Conservation (phyloP, 2,329 filamentous ascomycete genomes). For the Harringtonia lauricola region DNA sequence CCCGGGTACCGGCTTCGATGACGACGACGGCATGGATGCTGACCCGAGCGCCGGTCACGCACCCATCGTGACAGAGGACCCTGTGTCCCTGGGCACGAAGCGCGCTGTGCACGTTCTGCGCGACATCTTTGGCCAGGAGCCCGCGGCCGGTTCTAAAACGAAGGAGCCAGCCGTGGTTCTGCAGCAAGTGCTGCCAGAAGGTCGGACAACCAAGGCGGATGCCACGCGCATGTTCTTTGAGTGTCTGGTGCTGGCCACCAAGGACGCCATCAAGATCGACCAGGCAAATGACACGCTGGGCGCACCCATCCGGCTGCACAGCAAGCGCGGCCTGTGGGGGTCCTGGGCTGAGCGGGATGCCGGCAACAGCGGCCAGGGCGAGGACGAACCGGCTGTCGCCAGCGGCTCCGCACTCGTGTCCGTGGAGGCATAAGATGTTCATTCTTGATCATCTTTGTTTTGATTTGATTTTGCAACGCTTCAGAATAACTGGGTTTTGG, state of each 20-base stretch:
- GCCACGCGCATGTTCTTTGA: conserved; percentile 99
- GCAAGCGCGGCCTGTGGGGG: conserved; percentile 94
- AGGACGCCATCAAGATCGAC: conserved; percentile 95
- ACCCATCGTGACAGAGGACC: conserved; percentile 67
- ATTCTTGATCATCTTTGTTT: no score
- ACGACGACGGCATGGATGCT: conserved; percentile 29
- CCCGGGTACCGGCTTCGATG: conserved; percentile 37
- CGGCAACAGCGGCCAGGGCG: conserved; percentile 46
- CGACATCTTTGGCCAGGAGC: conserved; percentile 70
- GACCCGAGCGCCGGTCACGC: conserved; percentile 49
- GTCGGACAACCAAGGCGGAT: conserved; percentile 70
- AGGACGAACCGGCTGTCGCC: conserved; percentile 14
- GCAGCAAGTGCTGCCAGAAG: conserved; percentile 80
- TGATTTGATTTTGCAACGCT: background rate
- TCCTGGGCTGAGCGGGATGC: conserved; percentile 79
- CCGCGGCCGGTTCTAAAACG: conserved; percentile 60
- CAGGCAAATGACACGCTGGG: conserved; percentile 65
- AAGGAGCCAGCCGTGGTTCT: conserved; percentile 73
- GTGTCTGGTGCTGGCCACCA: conserved; percentile 87
- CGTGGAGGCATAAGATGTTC: background rate
- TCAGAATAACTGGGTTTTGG: background rate
- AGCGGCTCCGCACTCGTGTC: background rate
- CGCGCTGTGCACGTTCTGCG: conserved; percentile 92
- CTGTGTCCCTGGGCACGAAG: conserved; percentile 82
- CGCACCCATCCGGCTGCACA: conserved; percentile 69